These are phyloP conservation scores for Suillus occidentalis DNA, from an alignment of 768 basidiomycete species.

Conservation along the genomic window DNA sequence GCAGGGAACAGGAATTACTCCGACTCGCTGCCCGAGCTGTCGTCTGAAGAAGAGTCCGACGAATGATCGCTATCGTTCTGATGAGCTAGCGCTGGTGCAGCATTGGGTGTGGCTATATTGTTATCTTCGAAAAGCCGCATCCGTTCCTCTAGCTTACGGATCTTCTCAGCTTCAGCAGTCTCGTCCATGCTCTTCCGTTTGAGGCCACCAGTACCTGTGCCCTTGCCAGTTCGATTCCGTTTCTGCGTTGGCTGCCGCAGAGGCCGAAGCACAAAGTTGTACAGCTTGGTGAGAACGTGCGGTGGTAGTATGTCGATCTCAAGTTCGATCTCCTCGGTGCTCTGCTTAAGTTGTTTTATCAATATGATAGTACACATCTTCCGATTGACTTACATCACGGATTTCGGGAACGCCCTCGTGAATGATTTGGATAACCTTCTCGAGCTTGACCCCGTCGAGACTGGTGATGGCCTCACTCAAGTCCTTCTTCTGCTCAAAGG, in stretches of 20 bases:
- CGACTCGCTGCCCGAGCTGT: constrained; percentile 83
- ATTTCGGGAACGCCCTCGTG: constrained; percentile 93
- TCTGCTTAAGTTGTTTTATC: constrained; percentile 46
- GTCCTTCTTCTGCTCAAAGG: constrained; percentile 98
- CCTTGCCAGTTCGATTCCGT: constrained; percentile 69
- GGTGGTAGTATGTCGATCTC: constrained; percentile 93
- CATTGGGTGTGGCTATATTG: constrained; percentile 13
- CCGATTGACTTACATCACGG: constrained; percentile 68
- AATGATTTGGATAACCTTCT: constrained; percentile 92
- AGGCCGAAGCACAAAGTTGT: constrained; percentile 91
- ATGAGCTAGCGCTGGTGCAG: constrained; percentile 35
- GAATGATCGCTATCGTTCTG: constrained; percentile 66
- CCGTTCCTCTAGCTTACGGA: constrained; percentile 84
- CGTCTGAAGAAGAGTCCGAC: constrained; percentile 78
- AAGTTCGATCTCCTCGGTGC: constrained; percentile 96
- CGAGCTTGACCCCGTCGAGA: constrained; percentile 80
- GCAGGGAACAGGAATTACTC: constrained; percentile 48
- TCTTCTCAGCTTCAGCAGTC: constrained; percentile 94
- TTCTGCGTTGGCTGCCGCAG: constrained; percentile 65
- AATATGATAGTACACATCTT: constrained; percentile 14
- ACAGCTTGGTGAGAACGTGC: constrained; percentile 85
- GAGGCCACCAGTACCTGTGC: constrained; percentile 84
- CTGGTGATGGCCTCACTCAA: constrained; percentile 90
- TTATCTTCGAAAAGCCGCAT: constrained; percentile 77
- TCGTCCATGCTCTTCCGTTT: constrained; percentile 98